phyloP scores from a whole-genome alignment of 768 basidiomycete species.

The Lyophyllum decastes region DNA sequence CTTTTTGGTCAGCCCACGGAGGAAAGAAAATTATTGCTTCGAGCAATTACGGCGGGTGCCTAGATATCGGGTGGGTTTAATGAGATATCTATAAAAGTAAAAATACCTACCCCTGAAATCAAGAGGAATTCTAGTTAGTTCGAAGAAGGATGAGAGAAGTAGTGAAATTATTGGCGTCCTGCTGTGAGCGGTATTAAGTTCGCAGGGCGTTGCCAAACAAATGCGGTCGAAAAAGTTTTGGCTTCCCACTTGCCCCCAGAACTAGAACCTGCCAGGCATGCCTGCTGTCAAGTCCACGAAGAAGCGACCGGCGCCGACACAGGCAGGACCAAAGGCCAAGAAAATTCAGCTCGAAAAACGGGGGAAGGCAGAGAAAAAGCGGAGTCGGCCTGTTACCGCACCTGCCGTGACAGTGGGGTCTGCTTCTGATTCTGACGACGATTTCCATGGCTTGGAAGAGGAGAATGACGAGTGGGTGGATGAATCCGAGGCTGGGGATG shows the following conservation, averaged over 20 bases:
- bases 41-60: too few species aligned
- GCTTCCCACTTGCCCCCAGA: background rate
- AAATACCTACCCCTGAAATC: too few species aligned
- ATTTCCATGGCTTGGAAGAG: slow-evolving; percentile 35
- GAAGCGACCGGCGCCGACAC: slow-evolving; percentile 51
- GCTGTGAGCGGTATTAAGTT: slow-evolving; percentile 3
- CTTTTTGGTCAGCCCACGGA: too few species aligned
- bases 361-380: slow-evolving; percentile 22
- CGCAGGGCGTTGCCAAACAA: slow-evolving; percentile 11
- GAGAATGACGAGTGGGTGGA: slow-evolving; percentile 52
- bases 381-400: slow-evolving; percentile 67
- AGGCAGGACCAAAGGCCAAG: slow-evolving; percentile 52
- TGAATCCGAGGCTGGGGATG: slow-evolving; percentile 40
- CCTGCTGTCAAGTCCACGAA: slow-evolving; percentile 42
- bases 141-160: too few species aligned
- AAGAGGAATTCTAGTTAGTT: too few species aligned
- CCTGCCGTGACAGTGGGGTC: slow-evolving; percentile 25
- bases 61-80: too few species aligned
- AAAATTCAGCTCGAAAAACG: slow-evolving; percentile 48
- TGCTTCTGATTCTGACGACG: slow-evolving; percentile 44
- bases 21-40: too few species aligned
- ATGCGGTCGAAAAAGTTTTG: slow-evolving; percentile 18
- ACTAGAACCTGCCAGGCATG: slow-evolving; percentile 24
- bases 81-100: too few species aligned
- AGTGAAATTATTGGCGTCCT: too few species aligned